Conservation (phyloP, 805 yeast species). For the Metschnikowia gruessii region DNA sequence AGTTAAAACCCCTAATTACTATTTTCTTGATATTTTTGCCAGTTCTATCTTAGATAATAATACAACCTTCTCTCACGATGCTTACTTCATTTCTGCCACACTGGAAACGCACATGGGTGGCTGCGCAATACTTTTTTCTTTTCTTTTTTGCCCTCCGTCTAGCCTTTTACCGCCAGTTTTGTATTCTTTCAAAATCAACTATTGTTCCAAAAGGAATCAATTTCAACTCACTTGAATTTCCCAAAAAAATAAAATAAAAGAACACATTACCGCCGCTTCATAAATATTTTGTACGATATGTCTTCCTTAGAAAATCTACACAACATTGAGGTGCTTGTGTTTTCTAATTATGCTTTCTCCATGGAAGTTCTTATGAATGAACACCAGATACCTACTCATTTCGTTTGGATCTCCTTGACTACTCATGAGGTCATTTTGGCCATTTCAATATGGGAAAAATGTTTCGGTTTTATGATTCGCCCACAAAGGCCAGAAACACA, state of each 20-base stretch:
- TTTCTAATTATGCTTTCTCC: conserved; percentile 11
- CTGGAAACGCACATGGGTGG: neutral
- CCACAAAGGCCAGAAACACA: conserved; percentile 8
- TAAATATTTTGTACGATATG: neutral
- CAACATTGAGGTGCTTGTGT: conserved; percentile 11
- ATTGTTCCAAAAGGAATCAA: no score
- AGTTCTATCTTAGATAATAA: no score
- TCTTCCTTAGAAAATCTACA: conserved; percentile 7
- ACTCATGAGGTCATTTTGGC: conserved; percentile 9
- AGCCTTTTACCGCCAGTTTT: conserved; percentile 7
- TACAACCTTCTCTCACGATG: no score
- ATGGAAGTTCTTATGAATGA: conserved; percentile 6
- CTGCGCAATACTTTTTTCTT: conserved; percentile 3
- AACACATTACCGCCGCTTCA: neutral
- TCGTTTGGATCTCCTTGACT: conserved; percentile 5
- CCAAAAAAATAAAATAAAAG: neutral
- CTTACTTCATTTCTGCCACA: neutral
- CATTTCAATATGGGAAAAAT: conserved; percentile 8
- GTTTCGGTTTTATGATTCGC: conserved; percentile 6
- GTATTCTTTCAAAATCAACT: neutral
- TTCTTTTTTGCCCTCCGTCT: neutral
- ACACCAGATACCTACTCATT: conserved; percentile 3
- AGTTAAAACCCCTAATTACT: no score
- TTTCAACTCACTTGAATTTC: neutral
- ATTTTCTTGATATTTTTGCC: no score